Conservation (phyloP, 208 protist species). For the Naegleria fowleri region DNA sequence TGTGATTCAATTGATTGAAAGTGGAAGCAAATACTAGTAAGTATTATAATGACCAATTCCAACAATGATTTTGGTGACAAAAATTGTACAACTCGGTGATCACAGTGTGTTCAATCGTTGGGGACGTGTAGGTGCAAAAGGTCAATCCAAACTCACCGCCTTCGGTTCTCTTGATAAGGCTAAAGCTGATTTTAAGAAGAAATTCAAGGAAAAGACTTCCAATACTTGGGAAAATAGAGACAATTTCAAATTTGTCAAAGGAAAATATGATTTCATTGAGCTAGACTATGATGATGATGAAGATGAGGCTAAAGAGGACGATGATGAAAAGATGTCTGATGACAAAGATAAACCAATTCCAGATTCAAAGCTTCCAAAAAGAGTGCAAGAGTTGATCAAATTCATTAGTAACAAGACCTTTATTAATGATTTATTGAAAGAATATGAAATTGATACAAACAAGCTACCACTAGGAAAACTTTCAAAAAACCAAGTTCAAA, state of each 20-base stretch:
- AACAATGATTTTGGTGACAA: neutral
- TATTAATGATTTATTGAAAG: conserved; percentile 57
- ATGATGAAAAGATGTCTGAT: neutral
- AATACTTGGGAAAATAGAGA: neutral
- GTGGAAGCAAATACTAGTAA: neutral
- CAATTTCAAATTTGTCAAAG: neutral
- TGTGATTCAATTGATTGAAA: conserved; percentile 7
- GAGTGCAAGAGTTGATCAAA: conserved; percentile 20
- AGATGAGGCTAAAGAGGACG: neutral
- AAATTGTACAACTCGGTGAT: neutral
- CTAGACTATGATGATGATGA: neutral
- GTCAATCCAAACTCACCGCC: neutral
- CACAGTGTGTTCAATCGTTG: neutral
- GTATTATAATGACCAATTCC: neutral
- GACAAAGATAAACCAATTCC: neutral
- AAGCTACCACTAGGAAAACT: conserved; percentile 73
- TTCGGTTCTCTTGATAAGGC: neutral
- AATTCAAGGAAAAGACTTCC: conserved; percentile 10
- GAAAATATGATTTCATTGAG: conserved; percentile 5
- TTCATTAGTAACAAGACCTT: conserved; percentile 27
- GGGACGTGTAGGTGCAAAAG: neutral
- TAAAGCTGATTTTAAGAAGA: neutral
- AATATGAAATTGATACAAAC: conserved; percentile 64
- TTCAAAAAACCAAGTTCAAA: conserved; percentile 62
- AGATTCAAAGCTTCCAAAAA: neutral